Conservation (phyloP, 208 protist species). For the Leishmania turanica region DNA sequence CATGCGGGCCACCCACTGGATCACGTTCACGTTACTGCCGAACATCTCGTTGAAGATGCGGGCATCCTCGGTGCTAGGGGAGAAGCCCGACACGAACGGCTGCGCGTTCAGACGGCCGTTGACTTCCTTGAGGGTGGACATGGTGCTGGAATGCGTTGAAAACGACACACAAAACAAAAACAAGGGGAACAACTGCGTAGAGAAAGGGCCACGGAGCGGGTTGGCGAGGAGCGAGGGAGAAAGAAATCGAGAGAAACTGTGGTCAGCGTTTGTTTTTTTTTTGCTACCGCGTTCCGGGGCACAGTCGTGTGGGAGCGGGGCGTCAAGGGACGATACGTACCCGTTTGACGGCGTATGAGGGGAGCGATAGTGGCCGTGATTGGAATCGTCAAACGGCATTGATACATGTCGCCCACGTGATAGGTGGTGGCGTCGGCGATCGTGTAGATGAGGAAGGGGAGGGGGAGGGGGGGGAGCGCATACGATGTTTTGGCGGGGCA, state of each 20-base stretch:
- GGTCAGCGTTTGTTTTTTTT: neutral
- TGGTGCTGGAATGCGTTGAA: conserved; percentile 24
- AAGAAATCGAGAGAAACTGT: neutral
- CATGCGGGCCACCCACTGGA: conserved; percentile 91
- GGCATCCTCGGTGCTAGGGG: conserved; percentile 84
- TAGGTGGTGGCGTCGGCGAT: neutral
- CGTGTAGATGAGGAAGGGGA: neutral
- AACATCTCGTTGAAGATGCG: conserved; percentile 89
- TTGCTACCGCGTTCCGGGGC: neutral
- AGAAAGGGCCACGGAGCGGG: neutral
- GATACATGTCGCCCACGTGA: neutral
- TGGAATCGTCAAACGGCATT: neutral
- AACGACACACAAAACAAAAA: neutral
- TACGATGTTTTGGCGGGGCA: neutral
- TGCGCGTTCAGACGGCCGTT: conserved; percentile 82
- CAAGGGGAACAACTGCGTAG: neutral
- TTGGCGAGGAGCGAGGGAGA: neutral
- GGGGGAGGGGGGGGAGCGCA: neutral
- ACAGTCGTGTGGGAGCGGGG: neutral
- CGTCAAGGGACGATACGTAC: neutral
- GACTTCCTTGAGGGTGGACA: conserved; percentile 86
- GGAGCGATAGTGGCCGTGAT: neutral
- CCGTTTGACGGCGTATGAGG: neutral
- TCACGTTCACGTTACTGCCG: conserved; percentile 68
- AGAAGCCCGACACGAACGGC: conserved; percentile 85